phyloP scores from a whole-genome alignment of 768 basidiomycete species.

The Boletus eberwhitei region DNA sequence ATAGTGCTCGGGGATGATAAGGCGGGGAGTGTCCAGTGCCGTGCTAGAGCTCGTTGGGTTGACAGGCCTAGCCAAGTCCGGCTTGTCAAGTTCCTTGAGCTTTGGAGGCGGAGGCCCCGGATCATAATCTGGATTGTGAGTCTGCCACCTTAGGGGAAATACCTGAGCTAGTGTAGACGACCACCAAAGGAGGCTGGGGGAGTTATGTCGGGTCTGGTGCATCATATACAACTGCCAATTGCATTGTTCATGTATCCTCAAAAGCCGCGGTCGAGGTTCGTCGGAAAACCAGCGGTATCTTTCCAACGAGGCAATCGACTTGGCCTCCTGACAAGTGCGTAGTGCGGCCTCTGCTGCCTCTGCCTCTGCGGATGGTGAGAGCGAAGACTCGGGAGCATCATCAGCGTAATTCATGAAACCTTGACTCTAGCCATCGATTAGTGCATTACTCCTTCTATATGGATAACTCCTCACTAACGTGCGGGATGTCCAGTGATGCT shows the following conservation, averaged over 20 bases:
- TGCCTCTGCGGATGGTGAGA: constrained; percentile 56
- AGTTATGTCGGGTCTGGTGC: too few species aligned
- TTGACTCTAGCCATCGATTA: constrained; percentile 25
- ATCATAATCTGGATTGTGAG: constrained; percentile 66
- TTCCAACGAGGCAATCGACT: constrained; percentile 94
- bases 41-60: background rate
- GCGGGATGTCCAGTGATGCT: too few species aligned
- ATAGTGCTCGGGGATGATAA: background rate
- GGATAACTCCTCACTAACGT: too few species aligned
- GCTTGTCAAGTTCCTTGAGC: constrained; percentile 18
- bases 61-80: background rate
- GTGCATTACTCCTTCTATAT: constrained; percentile 35
- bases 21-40: background rate
- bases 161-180: constrained; percentile 33
- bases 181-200: constrained; percentile 53
- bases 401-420: constrained; percentile 29
- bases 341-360: constrained; percentile 37
- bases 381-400: constrained; percentile 44
- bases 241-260: constrained; percentile 65
- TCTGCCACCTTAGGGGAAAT: constrained; percentile 41
- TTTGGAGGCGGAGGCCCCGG: constrained; percentile 60
- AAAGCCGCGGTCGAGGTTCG: constrained; percentile 94
- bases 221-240: background rate
- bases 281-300: constrained; percentile 96
- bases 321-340: constrained; percentile 78